Base-by-base conservation (phyloP, 257 asterid genomes). In the Penstemon davidsonii region DNA sequence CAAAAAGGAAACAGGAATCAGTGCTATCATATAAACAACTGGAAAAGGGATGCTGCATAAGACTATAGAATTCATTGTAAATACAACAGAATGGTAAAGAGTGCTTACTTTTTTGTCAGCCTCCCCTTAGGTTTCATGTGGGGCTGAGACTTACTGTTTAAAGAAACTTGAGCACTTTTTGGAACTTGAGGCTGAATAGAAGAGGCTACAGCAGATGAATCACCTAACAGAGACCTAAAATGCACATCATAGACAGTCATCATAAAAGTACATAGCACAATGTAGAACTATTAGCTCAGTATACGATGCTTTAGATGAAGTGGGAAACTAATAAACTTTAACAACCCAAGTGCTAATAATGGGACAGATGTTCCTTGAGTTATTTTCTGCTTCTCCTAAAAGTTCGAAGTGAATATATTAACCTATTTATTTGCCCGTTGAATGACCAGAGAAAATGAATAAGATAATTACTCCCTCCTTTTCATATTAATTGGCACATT, bases 41-140 rank as follows among this genome's bases (percentile, higher is more conserved):
- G 73, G 52, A 38, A 55, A 39, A 51, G 55, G 40, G 38, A 67
- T 19, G 60, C 36, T 55, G 36, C 45, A 52, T n/a, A 55, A 78
- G 65, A 72, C 43, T 66, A 67, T 8, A 59, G 25, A 65, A 70
- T 57, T 51, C 53, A 72, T 62, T 45, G 59, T 51, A 18, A 39
- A 70, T 43, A 51, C 63, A 25, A 43, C 60, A 58, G 25, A 69
- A 33, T 25, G 44, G 37, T 40, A 41, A 47, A 64, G 40, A 55
- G 54, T 45, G 64, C 91, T 73, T 64, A 92, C 98, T 92, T 92
- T 67, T 79, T 80, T 33, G 98, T 92, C 33, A 92, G 77, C 84
- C 66, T 83, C 72, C 93, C 95, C 56, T 77, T 84, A 71, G 67
- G 72, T 78, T 88, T 84, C 67, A 58, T 63, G 54, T 66, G 80